phyloP scores from a whole-genome alignment of 257 asterid species.

The Nicotiana paniculata region DNA sequence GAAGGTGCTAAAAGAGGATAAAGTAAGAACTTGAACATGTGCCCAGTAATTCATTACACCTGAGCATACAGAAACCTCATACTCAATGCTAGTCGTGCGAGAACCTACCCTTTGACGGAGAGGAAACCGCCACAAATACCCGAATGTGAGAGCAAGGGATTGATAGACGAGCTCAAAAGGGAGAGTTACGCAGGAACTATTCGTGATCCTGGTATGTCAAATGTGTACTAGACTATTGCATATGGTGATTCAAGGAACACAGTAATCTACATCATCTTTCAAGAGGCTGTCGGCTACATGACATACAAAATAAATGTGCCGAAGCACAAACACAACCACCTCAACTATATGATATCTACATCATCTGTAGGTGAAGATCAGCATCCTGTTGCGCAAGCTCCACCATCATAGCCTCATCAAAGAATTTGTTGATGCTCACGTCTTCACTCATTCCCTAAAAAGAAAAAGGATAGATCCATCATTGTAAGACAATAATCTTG shows the following conservation, averaged over 20 bases:
- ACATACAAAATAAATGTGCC: background rate
- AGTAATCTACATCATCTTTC: background rate
- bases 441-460: conserved; percentile 96
- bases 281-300: background rate
- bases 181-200: background rate
- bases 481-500: background rate
- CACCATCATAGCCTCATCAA: conserved; percentile 93
- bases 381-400: conserved; percentile 95
- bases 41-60: background rate
- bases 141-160: background rate
- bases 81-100: background rate
- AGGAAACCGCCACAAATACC: background rate
- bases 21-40: background rate
- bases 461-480: background rate
- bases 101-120: background rate
- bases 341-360: conserved; percentile 8
- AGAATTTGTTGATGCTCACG: conserved; percentile 83
- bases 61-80: background rate
- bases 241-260: background rate
- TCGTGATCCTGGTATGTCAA: background rate
- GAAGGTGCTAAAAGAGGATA: background rate
- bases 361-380: conserved; percentile 80
- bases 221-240: background rate
- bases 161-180: background rate
- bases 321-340: background rate